Evolutionary conservation across 305 asterid species (phyloP).

Genomic region (Ilex paraguariensis): DNA sequence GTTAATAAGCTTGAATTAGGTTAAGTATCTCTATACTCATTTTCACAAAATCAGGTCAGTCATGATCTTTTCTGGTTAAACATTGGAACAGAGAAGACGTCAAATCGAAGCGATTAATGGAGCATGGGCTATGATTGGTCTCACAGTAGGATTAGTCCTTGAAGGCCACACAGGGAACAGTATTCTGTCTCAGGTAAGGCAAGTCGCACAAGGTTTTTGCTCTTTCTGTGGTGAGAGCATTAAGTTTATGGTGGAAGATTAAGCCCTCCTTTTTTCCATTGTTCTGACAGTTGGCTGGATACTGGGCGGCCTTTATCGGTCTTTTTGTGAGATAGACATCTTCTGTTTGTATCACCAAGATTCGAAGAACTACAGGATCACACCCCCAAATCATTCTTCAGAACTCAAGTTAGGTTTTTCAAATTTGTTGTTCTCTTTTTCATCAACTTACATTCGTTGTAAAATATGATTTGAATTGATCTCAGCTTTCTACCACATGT

Average conservation of each 20-base stretch:
- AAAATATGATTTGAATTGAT: no score
- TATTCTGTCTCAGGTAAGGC: slow-evolving; percentile 64
- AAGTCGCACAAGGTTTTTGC: no score
- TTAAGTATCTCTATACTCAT: not conserved
- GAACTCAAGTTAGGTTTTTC: no score
- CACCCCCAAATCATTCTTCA: slow-evolving; percentile 1
- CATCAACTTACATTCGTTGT: no score
- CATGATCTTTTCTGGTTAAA: not conserved
- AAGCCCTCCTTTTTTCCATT: not conserved
- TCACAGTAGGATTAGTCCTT: slow-evolving; percentile 71
- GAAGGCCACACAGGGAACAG: slow-evolving; percentile 75
- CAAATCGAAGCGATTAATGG: slow-evolving; percentile 87
- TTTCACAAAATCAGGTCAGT: not conserved
- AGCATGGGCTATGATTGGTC: slow-evolving; percentile 97
- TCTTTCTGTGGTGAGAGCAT: no score
- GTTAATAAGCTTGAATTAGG: not conserved
- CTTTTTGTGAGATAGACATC: slow-evolving; percentile 39
- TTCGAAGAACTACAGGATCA: slow-evolving; percentile 12
- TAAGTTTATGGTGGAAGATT: no score
- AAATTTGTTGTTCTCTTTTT: no score
- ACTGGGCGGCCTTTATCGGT: slow-evolving; percentile 48
- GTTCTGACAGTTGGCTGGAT: slow-evolving; percentile 60
- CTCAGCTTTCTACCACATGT: no score
- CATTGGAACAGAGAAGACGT: slow-evolving; percentile 39
- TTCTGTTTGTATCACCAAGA: not conserved